Evolutionary conservation across 148 eudicot genomes (phyloP), one percentile per base, ranked within the genome.

Genomic region (Nepenthes gracilis): DNA sequence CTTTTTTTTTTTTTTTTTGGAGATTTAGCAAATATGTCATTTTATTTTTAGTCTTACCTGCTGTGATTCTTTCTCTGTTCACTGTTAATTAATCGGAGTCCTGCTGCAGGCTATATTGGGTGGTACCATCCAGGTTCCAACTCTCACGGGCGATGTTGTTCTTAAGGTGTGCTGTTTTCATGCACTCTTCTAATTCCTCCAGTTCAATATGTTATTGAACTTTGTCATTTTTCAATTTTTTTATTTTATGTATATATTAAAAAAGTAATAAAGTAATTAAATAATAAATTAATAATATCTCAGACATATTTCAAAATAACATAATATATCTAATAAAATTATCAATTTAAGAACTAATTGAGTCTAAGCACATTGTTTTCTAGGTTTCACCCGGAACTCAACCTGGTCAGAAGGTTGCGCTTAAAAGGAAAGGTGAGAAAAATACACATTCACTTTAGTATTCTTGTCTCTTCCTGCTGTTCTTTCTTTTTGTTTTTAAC

Each of bases 371-470:
- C 36, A 35, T 58, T 13, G 58, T 66, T 54, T 67, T 53, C 65
- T 72, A 90, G 97, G 95, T 92, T 56, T 94, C 94, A 55, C 83
- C 98, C 32, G 98, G 98, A 48, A 85, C 98, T 54, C 98, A 92
- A 78, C 96, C 98, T 67, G 96, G 94, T 45, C 98, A 92, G 72
- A 92, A 92, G 74, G 98, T 92, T 68, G 88, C 88, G 45, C 73
- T 92, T 74, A 92, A 76, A 84, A 84, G 72, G 71, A 92, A 92
- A 83, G 98, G 98, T 92, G 69, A 72, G 80, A 13, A 45, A 47
- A 32, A 34, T 37, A 48, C 56, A n/a, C n/a, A 4, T 35, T n/a
- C 12, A 40, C 33, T 36, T 47, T 45, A 8, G 36, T 7, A 14
- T 32, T 53, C 10, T 58, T 1, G 47, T 45, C 43, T 68, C 36